Evolutionary conservation across 352 stramenopile species (phyloP).

Genomic region (Pythium guiyangense): DNA sequence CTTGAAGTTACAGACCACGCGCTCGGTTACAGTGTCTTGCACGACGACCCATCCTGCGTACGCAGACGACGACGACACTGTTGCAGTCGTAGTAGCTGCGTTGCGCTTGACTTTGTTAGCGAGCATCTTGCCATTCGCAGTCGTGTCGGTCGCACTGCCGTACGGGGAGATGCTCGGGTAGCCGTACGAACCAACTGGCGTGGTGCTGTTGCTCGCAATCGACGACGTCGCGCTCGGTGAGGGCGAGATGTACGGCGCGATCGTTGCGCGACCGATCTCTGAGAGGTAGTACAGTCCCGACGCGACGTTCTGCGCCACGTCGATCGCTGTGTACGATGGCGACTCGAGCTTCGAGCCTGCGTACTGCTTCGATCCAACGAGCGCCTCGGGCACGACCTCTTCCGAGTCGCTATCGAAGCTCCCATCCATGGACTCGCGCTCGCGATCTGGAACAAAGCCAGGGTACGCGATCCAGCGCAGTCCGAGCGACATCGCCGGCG

Average conservation of each 20-base stretch:
- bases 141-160: conserved; percentile 8
- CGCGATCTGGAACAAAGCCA: conserved; percentile 24
- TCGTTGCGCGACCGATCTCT: conserved; percentile 57
- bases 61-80: conserved; percentile 16
- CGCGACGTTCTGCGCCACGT: conserved; percentile 86
- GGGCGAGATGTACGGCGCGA: conserved; percentile 70
- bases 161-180: conserved; percentile 16
- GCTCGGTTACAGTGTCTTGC: conserved; percentile 54
- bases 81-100: conserved; percentile 3
- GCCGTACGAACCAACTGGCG: conserved; percentile 12
- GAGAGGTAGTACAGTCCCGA: conserved; percentile 83
- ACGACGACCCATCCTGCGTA: conserved; percentile 62
- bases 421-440: conserved; percentile 19
- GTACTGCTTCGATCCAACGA: conserved; percentile 13
- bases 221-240: conserved; percentile 33
- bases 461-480: conserved; percentile 69
- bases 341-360: conserved; percentile 17
- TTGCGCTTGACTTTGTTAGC: conserved; percentile 9
- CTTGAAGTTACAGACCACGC: conserved; percentile 66
- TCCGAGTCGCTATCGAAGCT: conserved; percentile 38
- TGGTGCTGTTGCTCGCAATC: conserved; percentile 13
- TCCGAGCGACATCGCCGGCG: conserved; percentile 60
- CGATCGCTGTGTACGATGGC: conserved; percentile 60
- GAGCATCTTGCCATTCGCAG: conserved; percentile 4
- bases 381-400: conserved; percentile 30